Evolutionary conservation across 2,329 filamentous ascomycete genomes (phyloP).

Genomic region (Paradendryphiella salina): DNA sequence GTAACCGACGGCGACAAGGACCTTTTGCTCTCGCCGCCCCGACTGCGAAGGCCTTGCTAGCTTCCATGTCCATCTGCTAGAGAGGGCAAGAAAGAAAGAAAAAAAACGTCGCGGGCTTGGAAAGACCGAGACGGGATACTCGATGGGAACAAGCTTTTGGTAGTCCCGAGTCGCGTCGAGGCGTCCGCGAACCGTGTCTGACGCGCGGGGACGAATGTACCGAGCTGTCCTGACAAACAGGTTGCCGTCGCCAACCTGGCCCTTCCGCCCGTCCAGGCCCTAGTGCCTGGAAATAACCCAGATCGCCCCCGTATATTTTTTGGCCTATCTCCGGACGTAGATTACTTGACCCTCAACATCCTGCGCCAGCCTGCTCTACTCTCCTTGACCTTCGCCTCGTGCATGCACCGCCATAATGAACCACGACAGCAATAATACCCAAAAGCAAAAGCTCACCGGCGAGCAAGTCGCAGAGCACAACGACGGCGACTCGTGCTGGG

Average conservation of each 20-base stretch:
- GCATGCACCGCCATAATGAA: slow-evolving; percentile 47
- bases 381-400: no score
- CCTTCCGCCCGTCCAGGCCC: slow-evolving; percentile 26
- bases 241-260: slow-evolving; percentile 39
- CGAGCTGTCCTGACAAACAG: slow-evolving; percentile 30
- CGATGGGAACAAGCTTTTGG: slow-evolving; percentile 1
- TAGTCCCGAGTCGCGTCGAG: not conserved
- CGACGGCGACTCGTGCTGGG: slow-evolving; percentile 75
- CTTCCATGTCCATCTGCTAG: not conserved
- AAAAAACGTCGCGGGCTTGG: no score
- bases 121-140: slow-evolving; percentile 1
- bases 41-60: no score
- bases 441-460: slow-evolving; percentile 51
- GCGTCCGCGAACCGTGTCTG: slow-evolving; percentile 18
- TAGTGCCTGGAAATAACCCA: slow-evolving; percentile 30
- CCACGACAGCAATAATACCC: slow-evolving; percentile 48
- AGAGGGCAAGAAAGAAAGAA: no score
- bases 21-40: not conserved
- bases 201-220: slow-evolving; percentile 35
- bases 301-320: slow-evolving; percentile 13
- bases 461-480: slow-evolving; percentile 70
- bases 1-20: slow-evolving; percentile 1
- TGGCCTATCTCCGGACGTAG: slow-evolving; percentile 6
- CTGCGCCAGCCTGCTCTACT: no score
- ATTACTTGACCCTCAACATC: slow-evolving; percentile 4